Conservation (phyloP, 2,329 filamentous ascomycete genomes). For the Pleurostoma richardsiae region DNA sequence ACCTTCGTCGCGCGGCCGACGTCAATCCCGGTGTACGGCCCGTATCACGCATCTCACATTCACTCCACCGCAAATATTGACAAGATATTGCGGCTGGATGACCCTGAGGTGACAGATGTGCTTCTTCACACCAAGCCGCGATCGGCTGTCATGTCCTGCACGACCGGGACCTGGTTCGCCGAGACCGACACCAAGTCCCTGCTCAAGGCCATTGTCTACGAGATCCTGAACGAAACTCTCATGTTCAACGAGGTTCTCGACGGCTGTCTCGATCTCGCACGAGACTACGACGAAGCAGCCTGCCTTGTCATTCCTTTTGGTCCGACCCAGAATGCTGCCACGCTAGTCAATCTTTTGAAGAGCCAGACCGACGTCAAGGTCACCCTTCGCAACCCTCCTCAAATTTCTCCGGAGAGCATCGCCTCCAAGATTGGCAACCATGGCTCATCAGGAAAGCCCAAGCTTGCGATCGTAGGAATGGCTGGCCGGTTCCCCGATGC, state of each 20-base stretch:
- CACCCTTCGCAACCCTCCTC: constrained; percentile 29
- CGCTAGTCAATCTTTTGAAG: constrained; percentile 36
- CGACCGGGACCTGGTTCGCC: constrained; percentile 35
- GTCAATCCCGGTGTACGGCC: constrained; percentile 49
- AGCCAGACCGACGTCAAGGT: constrained; percentile 36
- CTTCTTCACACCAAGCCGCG: constrained; percentile 37
- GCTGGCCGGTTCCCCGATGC: constrained; percentile 72
- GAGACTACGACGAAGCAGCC: constrained; percentile 28
- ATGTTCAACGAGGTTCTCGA: constrained; percentile 42
- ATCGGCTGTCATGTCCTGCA: constrained; percentile 45
- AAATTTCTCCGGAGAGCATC: constrained; percentile 26
- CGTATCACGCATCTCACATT: constrained; percentile 53
- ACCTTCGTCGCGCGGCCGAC: constrained; percentile 35
- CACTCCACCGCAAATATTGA: constrained; percentile 37
- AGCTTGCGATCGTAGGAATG: constrained; percentile 83
- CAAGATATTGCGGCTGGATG: constrained; percentile 37
- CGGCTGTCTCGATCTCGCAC: constrained; percentile 37
- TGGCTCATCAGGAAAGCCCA: constrained; percentile 47
- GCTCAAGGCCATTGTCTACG: constrained; percentile 35
- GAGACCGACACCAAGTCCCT: constrained; percentile 34
- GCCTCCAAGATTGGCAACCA: constrained; percentile 37
- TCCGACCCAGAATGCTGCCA: constrained; percentile 42
- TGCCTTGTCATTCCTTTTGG: constrained; percentile 45
- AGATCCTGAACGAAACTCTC: constrained; percentile 45
- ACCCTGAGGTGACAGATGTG: constrained; percentile 28